phyloP scores from a whole-genome alignment of 805 yeast genomes.

The Yamadazyma phyllophila region DNA sequence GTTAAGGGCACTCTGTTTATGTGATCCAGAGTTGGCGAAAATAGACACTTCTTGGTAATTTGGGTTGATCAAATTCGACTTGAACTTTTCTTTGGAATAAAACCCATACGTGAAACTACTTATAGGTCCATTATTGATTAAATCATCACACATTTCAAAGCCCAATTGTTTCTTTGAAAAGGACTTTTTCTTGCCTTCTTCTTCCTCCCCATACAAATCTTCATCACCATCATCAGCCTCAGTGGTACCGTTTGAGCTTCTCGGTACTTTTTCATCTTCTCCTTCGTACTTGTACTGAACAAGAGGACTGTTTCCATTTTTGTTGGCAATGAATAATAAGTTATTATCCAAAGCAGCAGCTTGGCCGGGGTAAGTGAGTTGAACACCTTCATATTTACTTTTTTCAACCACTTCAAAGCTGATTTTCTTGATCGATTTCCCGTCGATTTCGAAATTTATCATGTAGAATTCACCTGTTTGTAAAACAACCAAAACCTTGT shows the following conservation, averaged over 20 bases:
- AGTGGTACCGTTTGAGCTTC: conserved; percentile 13
- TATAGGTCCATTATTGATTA: conserved; percentile 72
- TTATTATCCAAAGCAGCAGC: conserved; percentile 41
- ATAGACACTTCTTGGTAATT: conserved; percentile 64
- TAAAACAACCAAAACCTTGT: conserved; percentile 30
- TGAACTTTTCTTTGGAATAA: conserved; percentile 50
- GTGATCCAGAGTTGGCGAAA: conserved; percentile 68
- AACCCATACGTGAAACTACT: conserved; percentile 65
- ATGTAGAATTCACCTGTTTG: conserved; percentile 33
- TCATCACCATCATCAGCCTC: conserved; percentile 48
- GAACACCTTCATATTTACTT: conserved; percentile 27
- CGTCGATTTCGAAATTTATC: conserved; percentile 40
- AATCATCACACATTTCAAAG: conserved; percentile 47
- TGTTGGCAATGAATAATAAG: conserved; percentile 57
- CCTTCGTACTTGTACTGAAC: conserved; percentile 38
- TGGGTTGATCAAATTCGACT: conserved; percentile 68
- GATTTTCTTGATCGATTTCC: conserved; percentile 38
- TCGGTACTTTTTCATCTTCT: conserved; percentile 4
- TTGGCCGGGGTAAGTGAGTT: conserved; percentile 38
- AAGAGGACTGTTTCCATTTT: conserved; percentile 57
- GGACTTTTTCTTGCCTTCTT: conserved; percentile 25
- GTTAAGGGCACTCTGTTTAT: conserved; percentile 51
- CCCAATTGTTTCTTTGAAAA: conserved; percentile 12
- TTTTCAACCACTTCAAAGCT: conserved; percentile 28
- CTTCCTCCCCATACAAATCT: conserved; percentile 35